These are phyloP conservation scores for Vigna radiata DNA, from an alignment of 306 rosid genomes.

Conservation along the genomic window DNA sequence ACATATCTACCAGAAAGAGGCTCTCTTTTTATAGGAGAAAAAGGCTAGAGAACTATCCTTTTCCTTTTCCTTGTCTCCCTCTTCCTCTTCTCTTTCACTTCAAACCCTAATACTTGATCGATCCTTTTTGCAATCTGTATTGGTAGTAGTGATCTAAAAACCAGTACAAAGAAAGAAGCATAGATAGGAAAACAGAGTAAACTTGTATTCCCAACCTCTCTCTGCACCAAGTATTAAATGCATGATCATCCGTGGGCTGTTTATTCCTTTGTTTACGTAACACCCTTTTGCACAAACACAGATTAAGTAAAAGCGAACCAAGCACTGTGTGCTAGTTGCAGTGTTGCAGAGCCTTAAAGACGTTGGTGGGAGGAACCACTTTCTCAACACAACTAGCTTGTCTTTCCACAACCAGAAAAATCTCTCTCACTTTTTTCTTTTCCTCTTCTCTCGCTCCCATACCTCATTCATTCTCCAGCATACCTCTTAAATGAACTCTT, in stretches of 20 bases:
- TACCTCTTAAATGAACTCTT: slow-evolving; percentile 44
- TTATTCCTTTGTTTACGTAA: slow-evolving; percentile 52
- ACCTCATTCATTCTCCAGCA: not conserved
- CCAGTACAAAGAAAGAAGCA: slow-evolving; percentile 14
- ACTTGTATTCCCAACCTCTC: slow-evolving; percentile 23
- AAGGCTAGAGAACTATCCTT: slow-evolving; percentile 44
- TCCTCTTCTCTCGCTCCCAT: slow-evolving; percentile 21
- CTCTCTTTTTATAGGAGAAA: slow-evolving; percentile 51
- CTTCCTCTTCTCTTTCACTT: slow-evolving; percentile 16
- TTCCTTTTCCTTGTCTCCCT: slow-evolving; percentile 30
- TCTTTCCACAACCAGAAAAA: slow-evolving; percentile 46
- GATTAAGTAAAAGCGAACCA: slow-evolving; percentile 45
- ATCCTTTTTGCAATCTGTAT: slow-evolving; percentile 8
- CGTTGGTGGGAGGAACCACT: slow-evolving; percentile 39
- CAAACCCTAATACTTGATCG: slow-evolving; percentile 56
- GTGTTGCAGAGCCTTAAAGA: slow-evolving; percentile 50
- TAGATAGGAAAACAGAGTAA: slow-evolving; percentile 15
- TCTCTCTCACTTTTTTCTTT: not conserved
- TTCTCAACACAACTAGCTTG: slow-evolving; percentile 38
- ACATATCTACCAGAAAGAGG: slow-evolving; percentile 43
- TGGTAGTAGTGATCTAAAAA: slow-evolving; percentile 3
- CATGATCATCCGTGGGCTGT: slow-evolving; percentile 50
- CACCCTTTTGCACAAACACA: slow-evolving; percentile 43
- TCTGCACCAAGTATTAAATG: slow-evolving; percentile 39
- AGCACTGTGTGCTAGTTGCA: slow-evolving; percentile 40